These are phyloP conservation scores for Trichoderma breve DNA, from an alignment of 2,329 filamentous ascomycete genomes.

Conservation along the genomic window DNA sequence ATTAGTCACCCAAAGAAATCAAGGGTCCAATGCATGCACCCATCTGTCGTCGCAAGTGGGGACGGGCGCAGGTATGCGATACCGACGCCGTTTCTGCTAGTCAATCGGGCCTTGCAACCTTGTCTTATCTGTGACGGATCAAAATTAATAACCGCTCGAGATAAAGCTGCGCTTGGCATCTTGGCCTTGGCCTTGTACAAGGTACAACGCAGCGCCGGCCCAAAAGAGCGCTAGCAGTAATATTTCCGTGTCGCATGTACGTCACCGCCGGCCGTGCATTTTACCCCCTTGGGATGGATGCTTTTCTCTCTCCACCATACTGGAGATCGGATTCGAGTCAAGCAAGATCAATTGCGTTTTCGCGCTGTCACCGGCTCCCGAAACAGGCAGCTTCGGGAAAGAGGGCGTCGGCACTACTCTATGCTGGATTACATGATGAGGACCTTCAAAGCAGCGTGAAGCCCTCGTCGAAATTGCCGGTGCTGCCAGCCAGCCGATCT, in stretches of 20 bases:
- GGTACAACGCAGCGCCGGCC: not conserved
- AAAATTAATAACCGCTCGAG: conserved; percentile 20
- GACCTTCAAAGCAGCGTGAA: not conserved
- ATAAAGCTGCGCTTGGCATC: conserved; percentile 14
- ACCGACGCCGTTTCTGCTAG: conserved; percentile 18
- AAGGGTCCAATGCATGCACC: conserved; percentile 13
- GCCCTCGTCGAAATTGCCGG: not conserved
- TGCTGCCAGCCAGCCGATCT: not conserved
- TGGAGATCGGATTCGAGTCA: conserved; percentile 1
- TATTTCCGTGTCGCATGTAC: conserved; percentile 3
- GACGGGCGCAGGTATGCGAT: not conserved
- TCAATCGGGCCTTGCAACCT: conserved; percentile 20
- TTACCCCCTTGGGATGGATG: not conserved
- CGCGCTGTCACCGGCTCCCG: not conserved
- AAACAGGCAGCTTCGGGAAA: not conserved
- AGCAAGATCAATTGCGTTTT: not conserved
- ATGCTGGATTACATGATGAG: not conserved
- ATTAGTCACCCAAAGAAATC: not conserved
- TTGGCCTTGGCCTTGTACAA: not conserved
- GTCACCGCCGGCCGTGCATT: conserved; percentile 4
- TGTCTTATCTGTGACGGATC: conserved; percentile 22
- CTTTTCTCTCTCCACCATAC: not conserved
- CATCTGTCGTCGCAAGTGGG: not conserved
- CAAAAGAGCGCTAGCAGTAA: not conserved
- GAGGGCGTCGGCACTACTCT: not conserved